Evolutionary conservation across 768 basidiomycete genomes (phyloP), one percentile per base, ranked within the genome.

Genomic region (Russula sp.): DNA sequence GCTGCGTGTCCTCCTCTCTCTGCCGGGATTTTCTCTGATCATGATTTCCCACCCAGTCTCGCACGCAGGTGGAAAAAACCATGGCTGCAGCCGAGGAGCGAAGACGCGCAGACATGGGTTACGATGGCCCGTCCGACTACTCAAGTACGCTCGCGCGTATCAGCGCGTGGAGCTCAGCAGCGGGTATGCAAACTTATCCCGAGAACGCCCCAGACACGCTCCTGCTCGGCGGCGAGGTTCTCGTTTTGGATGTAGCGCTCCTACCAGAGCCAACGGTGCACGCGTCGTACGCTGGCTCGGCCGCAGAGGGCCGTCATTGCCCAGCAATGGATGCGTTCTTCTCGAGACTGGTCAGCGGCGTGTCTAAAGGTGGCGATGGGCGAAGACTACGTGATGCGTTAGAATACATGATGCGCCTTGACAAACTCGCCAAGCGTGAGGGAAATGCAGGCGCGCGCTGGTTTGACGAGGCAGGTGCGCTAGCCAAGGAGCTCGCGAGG

Each of bases 381-480:
- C 28, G 83, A 82, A 3, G 74, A 74, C 51, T 70, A 74, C 74
- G 82, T 52, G 78, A 82, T 32, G 81, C 88, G 67, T 72, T 92
- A 13, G 79, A 77, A 28, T 88, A 90, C 73, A 79, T 93, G 24
- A 87, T 90, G 73, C 81, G 83, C 75, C 76, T 92, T 13, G 91
- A 93, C 69, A 78, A 79, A 22, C 75, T 92, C 18, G 90, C 90
- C 0, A 76, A 78, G 14, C 77, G 80, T 60, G 83, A 83, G 63
- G 83, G 84, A 30, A 82, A 83, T 53, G 81, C 80, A 42, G 88
- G 89, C 1, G 79, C 88, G 46, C 79, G 84, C 59, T 92, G 91
- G 91, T 92, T 92, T 72, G 83, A 79, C 59, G 86, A 86, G 64
- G 75, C 86, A 6, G 85, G 87, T 68, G 73, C 79, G 36, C 74